Evolutionary conservation across 352 stramenopile genomes (phyloP), one percentile per base, ranked within the genome.

Genomic region (Globisporangium takayamanum): DNA sequence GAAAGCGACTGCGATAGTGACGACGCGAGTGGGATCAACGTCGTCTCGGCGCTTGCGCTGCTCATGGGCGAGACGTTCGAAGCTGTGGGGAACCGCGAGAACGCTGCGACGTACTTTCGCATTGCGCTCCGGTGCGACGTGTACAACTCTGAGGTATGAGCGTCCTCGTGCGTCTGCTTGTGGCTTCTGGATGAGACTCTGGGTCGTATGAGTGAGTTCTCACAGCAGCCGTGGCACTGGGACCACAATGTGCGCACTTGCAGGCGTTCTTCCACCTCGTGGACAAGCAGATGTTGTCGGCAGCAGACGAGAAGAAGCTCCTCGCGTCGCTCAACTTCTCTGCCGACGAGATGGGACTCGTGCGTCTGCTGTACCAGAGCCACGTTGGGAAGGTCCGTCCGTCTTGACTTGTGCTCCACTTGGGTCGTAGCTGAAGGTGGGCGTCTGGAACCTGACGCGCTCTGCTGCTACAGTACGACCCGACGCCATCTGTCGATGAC

Each of bases 1-100:
- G 59, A 66, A n/a, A 58, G 41, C 49, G 62, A 70, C 12, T 59
- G 60, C 15, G 53, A 61, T 4, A 46, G 58, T 26, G 45, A 70
- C 30, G 55, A 72, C 15, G 46, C 66, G 18, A 52, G 52, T 3
- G 73, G 74, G 0, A 73, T 96, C 53, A 92, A 93, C 57, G 64
- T 96, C 16, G 81, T 95, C 25, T 69, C 85, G 25, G 90, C 85
- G 25, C 60, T 95, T 16, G 84, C 80, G 37, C 68, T 93, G 52
- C 70, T 96, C 10, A 83, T 93, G 68, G 88, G 84, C 18, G 80
- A 94, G 59, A 86, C 87, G 5, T 94, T 84, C 54, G 86, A 95
- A 60, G 77, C 80, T 1, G 63, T 94, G 22, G 88, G 88, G 3
- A 94, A 95, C 47, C 80, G 80, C 36, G 84, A 94, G 39, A 92